Evolutionary conservation across 1,284 basidiomycete species (phyloP), one percentile per base, ranked within the genome.

Genomic region (Sparassis latifolia): DNA sequence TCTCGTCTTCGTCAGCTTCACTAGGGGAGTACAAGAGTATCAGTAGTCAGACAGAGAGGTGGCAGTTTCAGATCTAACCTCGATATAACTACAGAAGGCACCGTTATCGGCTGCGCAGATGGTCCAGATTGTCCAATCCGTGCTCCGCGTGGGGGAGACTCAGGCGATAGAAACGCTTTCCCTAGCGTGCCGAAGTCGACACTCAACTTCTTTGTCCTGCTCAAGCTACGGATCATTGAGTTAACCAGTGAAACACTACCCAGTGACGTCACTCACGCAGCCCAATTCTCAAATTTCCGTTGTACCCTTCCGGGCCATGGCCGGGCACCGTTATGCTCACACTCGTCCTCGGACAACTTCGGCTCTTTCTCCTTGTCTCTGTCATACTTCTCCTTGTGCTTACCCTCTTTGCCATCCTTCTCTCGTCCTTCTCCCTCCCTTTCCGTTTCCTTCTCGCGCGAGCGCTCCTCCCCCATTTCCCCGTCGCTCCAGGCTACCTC

Each of bases 241-340:
- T 20, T 20, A 20, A 20, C 20, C 20, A 20, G 20, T 20, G 20
- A 20, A 20, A 20, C 20, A 20, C 20, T 20, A 20, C 20, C 20
- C 20, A 20, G 20, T 20, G 20, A 20, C 20, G 30, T 40, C 12
- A 74, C 81, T 50, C 58, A 86, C 84, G 76, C 77, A 33, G 85
- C 69, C 86, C 84, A 89, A 52, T 73, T 76, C 60, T 82, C 86
- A 2, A 89, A 67, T 66, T 84, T 88, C 54, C 76, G 79, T 64
- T 83, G 80, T 56, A 88, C 74, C 53, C 73, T 74, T 42, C 76
- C 81, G 3, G 79, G 71, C 78, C 84, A 82, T 48, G 76, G 72
- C 54, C 58, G 62, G 10, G 59, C 60, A 12, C 71, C 69, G 52
- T 71, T 73, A 33, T 64, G 60, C 30, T 67, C 69, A 33, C 61